Evolutionary conservation across 306 rosid genomes (phyloP), one percentile per base, ranked within the genome.

Genomic region (Acmispon strigosus): DNA sequence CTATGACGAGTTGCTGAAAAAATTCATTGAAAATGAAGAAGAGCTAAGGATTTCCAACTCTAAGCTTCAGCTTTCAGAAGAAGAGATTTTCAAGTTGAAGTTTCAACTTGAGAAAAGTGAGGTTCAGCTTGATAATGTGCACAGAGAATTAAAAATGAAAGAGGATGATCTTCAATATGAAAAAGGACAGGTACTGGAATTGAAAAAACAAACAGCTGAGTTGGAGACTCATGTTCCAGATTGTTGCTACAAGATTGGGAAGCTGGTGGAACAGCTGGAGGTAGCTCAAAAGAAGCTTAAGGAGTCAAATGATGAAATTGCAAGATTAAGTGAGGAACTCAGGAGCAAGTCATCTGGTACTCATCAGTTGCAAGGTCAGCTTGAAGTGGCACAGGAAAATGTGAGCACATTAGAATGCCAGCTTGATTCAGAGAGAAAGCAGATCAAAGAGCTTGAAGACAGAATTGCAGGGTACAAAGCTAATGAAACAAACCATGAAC

Each of bases 161-260:
- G 86, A 82, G 62, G 78, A 77, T 43, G 86, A 84, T 32, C 83
- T 87, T 54, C 76, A 73, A 64, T 49, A 63, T 50, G 86, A 82
- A 81, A 88, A 77, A 55, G 49, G 55, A 72, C 85, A 32, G 62
- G 78, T 76, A 22, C n/a, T 75, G 51, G 83, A 81, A 66, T 76
- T 86, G 73, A 76, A 83, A 66, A 67, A 78, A 3, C 81, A 75
- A 52, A 85, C 49, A 4, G 68, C 61, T 36, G 78, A 78, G 43
- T 78, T 83, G 78, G 84, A 82, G 76, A 77, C 52, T 82, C 72
- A 67, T 7, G 81, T 64, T 78, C 62, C 80, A 14, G 86, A 83
- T 51, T 70, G 73, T 8, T 66, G 58, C 62, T 17, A 54, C 74
- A 86, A 80, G 65, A 79, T 79, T 81, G 71, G 37, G 24, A 75